phyloP scores from a whole-genome alignment of 352 stramenopile genomes.

The Phytophthora ramorum region DNA sequence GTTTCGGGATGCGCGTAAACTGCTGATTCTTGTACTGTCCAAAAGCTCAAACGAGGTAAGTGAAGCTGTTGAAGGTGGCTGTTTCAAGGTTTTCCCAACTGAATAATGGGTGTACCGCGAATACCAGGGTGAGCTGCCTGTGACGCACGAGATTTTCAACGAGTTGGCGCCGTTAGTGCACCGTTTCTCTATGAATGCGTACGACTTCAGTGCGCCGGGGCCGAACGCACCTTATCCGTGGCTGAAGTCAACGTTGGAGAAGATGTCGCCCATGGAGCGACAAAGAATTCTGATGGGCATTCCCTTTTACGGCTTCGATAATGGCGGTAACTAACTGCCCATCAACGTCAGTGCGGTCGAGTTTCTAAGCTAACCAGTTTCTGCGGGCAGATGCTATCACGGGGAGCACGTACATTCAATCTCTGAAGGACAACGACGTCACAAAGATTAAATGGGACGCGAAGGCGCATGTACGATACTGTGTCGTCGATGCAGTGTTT shows the following conservation, averaged over 20 bases:
- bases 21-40: slow-evolving; percentile 73
- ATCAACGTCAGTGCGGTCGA: neutral
- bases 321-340: slow-evolving; percentile 40
- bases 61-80: neutral
- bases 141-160: slow-evolving; percentile 64
- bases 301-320: slow-evolving; percentile 87
- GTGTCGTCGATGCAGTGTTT: neutral
- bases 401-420: slow-evolving; percentile 47
- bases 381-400: slow-evolving; percentile 49
- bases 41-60: slow-evolving; percentile 62
- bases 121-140: slow-evolving; percentile 50
- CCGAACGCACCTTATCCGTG: slow-evolving; percentile 76
- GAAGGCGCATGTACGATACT: slow-evolving; percentile 43
- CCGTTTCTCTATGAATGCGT: slow-evolving; percentile 86
- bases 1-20: slow-evolving; percentile 51
- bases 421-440: slow-evolving; percentile 45
- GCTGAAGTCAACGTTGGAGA: slow-evolving; percentile 65
- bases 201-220: slow-evolving; percentile 68
- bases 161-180: slow-evolving; percentile 70
- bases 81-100: neutral
- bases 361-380: neutral
- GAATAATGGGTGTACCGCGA: neutral
- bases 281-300: slow-evolving; percentile 75
- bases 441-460: slow-evolving; percentile 62
- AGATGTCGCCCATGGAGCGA: slow-evolving; percentile 50